These are phyloP conservation scores for Globisporangium parvum DNA, from an alignment of 352 stramenopile genomes.

Conservation along the genomic window DNA sequence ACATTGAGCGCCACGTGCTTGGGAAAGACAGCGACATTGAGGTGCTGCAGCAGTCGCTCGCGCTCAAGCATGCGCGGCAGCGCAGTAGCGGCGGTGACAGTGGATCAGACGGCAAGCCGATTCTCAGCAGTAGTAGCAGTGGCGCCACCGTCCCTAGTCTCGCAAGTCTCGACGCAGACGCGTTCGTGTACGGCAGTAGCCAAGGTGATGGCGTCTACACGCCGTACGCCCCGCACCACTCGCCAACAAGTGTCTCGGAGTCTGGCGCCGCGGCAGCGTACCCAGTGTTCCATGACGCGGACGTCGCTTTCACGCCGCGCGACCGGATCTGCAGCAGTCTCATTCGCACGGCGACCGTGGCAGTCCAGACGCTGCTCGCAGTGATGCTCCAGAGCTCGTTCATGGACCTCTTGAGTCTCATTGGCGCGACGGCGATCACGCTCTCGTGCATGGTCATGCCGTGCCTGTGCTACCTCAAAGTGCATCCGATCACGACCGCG, in stretches of 20 bases:
- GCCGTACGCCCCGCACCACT: slow-evolving; percentile 30
- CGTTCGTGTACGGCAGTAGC: slow-evolving; percentile 39
- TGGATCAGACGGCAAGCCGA: slow-evolving; percentile 26
- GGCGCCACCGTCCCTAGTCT: slow-evolving; percentile 19
- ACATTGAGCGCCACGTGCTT: slow-evolving; percentile 53
- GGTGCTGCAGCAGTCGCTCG: slow-evolving; percentile 42
- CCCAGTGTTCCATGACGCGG: slow-evolving; percentile 1
- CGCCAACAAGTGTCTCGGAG: slow-evolving; percentile 12
- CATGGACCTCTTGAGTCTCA: slow-evolving; percentile 58
- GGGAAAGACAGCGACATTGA: slow-evolving; percentile 56
- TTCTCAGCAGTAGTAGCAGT: slow-evolving; percentile 23
- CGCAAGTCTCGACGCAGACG: slow-evolving; percentile 37
- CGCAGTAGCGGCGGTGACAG: slow-evolving; percentile 5
- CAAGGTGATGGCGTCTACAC: slow-evolving; percentile 5
- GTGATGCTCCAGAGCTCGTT: slow-evolving; percentile 76
- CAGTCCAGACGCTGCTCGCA: slow-evolving; percentile 40
- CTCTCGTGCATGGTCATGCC: slow-evolving; percentile 77
- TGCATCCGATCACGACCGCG: slow-evolving; percentile 46
- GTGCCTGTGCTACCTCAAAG: slow-evolving; percentile 64
- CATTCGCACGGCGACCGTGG: slow-evolving; percentile 43
- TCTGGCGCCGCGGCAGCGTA: not conserved
- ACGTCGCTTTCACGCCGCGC: slow-evolving; percentile 25
- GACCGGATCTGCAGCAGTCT: slow-evolving; percentile 45
- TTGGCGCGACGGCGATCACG: slow-evolving; percentile 55
- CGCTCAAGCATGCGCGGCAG: slow-evolving; percentile 23